Evolutionary conservation across 306 rosid genomes (phyloP).

Genomic region (Quercus alba): DNA sequence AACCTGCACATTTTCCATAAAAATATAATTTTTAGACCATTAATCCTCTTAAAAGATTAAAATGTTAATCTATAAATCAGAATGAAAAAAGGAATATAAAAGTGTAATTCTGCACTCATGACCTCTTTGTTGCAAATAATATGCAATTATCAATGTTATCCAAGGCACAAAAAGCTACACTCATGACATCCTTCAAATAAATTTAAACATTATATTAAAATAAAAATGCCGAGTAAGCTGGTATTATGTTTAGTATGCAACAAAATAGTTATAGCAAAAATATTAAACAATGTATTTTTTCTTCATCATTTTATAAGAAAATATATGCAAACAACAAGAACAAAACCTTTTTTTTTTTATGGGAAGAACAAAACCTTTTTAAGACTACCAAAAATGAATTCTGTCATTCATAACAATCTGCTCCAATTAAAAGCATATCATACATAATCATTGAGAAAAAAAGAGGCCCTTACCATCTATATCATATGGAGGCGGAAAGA

Average conservation of each 20-base stretch:
- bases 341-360: neutral
- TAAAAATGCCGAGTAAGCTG: neutral
- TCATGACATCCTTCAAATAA: neutral
- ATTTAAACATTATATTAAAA: neutral
- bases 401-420: neutral
- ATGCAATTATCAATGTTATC: neutral
- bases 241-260: neutral
- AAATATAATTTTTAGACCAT: neutral
- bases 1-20: slow-evolving; percentile 41
- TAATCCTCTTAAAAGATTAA: neutral
- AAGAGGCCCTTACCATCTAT: slow-evolving; percentile 54
- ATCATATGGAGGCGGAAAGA: slow-evolving; percentile 92
- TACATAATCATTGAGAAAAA: neutral
- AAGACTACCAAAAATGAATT: neutral
- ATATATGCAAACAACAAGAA: neutral
- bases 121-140: neutral
- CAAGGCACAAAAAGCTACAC: neutral
- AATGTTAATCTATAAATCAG: neutral
- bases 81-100: neutral
- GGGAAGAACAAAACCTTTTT: neutral
- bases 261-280: neutral
- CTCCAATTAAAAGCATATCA: neutral
- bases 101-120: neutral
- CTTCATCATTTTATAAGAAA: neutral
- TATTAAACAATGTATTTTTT: neutral